A percentile compares a stretch with the other conserved stretches of the same genome.
phyloP scores from a whole-genome alignment of 164 flowering plant species.

The Piper betle region DNA sequence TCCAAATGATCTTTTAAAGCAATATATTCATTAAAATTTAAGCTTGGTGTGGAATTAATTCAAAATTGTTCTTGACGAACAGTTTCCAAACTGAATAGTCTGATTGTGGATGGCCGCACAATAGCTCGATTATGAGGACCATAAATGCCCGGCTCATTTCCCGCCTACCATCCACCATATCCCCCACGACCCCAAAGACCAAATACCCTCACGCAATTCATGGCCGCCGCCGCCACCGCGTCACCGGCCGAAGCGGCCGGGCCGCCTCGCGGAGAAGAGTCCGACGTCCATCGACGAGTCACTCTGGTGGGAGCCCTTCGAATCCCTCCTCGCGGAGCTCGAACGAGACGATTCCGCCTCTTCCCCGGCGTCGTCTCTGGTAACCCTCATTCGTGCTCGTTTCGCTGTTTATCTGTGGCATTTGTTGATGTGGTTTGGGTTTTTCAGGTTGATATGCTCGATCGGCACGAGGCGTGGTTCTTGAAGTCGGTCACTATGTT shows the following conservation, averaged over 20 bases:
- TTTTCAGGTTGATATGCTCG: conserved; percentile 48
- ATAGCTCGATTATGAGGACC: too few relatives aligned
- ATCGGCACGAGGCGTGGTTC: conserved; percentile 62
- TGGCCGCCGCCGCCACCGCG: background rate
- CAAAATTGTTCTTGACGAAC: too few relatives aligned
- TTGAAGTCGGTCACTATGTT: conserved; percentile 44
- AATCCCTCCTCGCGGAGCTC: conserved; percentile 50
- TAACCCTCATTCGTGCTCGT: conserved; percentile 6
- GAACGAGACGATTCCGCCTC: conserved; percentile 36
- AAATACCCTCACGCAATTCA: background rate
- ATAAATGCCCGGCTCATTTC: too few relatives aligned
- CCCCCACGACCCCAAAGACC: background rate
- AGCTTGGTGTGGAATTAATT: too few relatives aligned
- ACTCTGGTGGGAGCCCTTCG: conserved; percentile 89
- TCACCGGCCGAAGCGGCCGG: background rate
- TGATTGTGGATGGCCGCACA: too few relatives aligned
- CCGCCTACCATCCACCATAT: too few relatives aligned
- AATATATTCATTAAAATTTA: too few relatives aligned
- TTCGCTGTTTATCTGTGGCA: background rate
- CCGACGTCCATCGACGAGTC: conserved; percentile 35
- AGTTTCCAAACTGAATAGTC: too few relatives aligned
- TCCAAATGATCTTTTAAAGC: too few relatives aligned
- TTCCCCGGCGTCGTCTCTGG: conserved; percentile 38
- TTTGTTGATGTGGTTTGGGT: background rate
- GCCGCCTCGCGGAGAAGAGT: conserved; percentile 11